Evolutionary conservation across 1,284 basidiomycete genomes (phyloP).

Genomic region (Athelia sp.): DNA sequence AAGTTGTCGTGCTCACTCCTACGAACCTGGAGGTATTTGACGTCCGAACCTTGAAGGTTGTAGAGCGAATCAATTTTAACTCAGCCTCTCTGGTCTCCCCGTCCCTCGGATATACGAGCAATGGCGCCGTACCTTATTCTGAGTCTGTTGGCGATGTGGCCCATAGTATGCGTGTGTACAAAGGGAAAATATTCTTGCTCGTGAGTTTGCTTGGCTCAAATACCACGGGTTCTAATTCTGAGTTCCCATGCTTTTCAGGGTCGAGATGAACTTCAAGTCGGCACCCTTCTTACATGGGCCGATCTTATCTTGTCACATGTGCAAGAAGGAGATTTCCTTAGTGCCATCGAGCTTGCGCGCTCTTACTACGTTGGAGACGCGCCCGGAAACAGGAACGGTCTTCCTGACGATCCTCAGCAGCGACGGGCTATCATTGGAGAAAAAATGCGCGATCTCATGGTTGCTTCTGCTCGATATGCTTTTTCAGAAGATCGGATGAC

Average conservation of each 20-base stretch:
- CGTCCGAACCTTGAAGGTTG: conserved; percentile 41
- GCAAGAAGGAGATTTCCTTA: conserved; percentile 83
- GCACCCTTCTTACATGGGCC: conserved; percentile 92
- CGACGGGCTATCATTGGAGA: conserved; percentile 68
- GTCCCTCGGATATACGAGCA: conserved; percentile 40
- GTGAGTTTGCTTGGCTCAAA: conserved; percentile 41
- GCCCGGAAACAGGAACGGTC: conserved; percentile 83
- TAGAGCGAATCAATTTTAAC: conserved; percentile 60
- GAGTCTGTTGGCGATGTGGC: conserved; percentile 52
- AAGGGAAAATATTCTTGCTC: conserved; percentile 88
- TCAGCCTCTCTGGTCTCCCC: conserved; percentile 50
- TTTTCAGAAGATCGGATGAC: conserved; percentile 94
- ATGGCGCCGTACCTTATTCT: conserved; percentile 41
- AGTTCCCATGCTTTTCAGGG: conserved; percentile 37
- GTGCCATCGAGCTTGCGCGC: conserved; percentile 84
- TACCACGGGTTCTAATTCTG: conserved; percentile 4
- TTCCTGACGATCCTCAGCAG: conserved; percentile 63
- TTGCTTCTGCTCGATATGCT: conserved; percentile 82
- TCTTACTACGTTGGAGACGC: conserved; percentile 82
- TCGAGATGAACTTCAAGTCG: conserved; percentile 70
- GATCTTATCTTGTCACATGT: conserved; percentile 87
- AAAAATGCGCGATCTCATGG: conserved; percentile 80
- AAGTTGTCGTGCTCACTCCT: conserved; percentile 57
- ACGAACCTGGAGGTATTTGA: conserved; percentile 70
- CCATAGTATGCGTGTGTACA: conserved; percentile 79